These are phyloP conservation scores for Lodderomyces metapsilosis DNA, from an alignment of 1,139 yeast species.

Conservation along the genomic window DNA sequence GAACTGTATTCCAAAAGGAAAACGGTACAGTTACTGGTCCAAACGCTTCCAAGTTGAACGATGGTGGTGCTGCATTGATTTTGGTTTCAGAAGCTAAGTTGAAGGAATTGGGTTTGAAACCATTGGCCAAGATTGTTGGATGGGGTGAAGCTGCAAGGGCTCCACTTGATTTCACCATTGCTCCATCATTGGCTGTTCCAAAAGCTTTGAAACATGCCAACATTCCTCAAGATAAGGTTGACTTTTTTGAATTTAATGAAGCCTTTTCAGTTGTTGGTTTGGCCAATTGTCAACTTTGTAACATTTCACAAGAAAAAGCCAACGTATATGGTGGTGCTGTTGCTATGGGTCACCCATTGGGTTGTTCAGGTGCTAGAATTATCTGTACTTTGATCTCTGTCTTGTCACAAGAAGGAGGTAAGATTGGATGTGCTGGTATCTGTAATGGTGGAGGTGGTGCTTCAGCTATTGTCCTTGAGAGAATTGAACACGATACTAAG, in stretches of 20 bases:
- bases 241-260: slow-evolving; percentile 90
- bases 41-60: slow-evolving; percentile 92
- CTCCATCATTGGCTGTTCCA: slow-evolving; percentile 92
- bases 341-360: slow-evolving; percentile 95
- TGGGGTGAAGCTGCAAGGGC: slow-evolving; percentile 99
- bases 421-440: slow-evolving; percentile 89
- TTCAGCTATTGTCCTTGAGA: slow-evolving; percentile 42
- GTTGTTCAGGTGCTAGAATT: slow-evolving; percentile 96
- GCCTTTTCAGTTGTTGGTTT: slow-evolving; percentile 95
- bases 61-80: slow-evolving; percentile 94
- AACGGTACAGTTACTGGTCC: slow-evolving; percentile 96
- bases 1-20: slow-evolving; percentile 90
- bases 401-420: slow-evolving; percentile 79
- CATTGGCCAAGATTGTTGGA: slow-evolving; percentile 83
- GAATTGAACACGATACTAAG: slow-evolving; percentile 28
- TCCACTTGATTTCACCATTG: slow-evolving; percentile 91
- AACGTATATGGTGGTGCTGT: slow-evolving; percentile 98
- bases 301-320: slow-evolving; percentile 64
- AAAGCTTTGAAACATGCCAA: slow-evolving; percentile 91
- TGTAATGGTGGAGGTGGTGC: slow-evolving; percentile 99
- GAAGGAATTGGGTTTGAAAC: slow-evolving; percentile 79
- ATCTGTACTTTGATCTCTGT: slow-evolving; percentile 79
- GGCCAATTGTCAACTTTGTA: slow-evolving; percentile 78
- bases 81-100: slow-evolving; percentile 81
- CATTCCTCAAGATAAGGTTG: slow-evolving; percentile 56